phyloP scores from a whole-genome alignment of 352 stramenopile genomes.

The Phytophthora brassicae region DNA sequence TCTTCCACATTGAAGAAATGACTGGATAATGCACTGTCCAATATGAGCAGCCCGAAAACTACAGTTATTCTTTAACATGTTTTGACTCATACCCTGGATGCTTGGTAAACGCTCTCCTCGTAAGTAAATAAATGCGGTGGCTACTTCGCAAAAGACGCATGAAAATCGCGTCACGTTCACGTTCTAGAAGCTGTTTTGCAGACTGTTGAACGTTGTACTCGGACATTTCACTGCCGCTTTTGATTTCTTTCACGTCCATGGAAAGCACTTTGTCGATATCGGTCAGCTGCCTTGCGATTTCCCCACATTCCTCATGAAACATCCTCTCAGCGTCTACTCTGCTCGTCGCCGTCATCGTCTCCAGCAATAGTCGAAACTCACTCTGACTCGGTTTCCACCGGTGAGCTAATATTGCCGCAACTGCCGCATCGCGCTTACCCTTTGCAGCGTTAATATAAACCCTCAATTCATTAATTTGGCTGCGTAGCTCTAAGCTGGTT shows the following conservation, averaged over 20 bases:
- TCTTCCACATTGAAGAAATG: no score
- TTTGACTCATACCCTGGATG: no score
- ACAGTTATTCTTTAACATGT: no score
- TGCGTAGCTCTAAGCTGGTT: constrained; percentile 22
- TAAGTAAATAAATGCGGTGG: constrained; percentile 7
- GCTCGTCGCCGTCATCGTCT: constrained; percentile 3
- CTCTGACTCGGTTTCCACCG: neutral
- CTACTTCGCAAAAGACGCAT: constrained; percentile 11
- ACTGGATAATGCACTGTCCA: no score
- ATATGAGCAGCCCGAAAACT: no score
- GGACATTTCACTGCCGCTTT: neutral
- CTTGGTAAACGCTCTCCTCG: constrained; percentile 3
- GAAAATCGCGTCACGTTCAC: constrained; percentile 17
- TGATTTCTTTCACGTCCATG: neutral
- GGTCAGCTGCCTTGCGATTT: constrained; percentile 2
- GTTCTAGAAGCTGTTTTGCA: constrained; percentile 5
- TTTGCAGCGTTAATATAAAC: constrained; percentile 29
- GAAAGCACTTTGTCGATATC: constrained; percentile 3
- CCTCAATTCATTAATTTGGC: constrained; percentile 35
- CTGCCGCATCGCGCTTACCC: constrained; percentile 26
- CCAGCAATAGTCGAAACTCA: constrained; percentile 5
- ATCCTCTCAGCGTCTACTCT: constrained; percentile 7
- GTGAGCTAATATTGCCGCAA: constrained; percentile 36
- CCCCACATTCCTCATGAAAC: constrained; percentile 7
- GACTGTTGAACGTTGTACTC: neutral